Percentiles rank a stretch among this genome's conserved stretches.
These are phyloP conservation scores for Alternaria postmessia DNA, from an alignment of 2,329 filamentous ascomycete species.

Conservation along the genomic window DNA sequence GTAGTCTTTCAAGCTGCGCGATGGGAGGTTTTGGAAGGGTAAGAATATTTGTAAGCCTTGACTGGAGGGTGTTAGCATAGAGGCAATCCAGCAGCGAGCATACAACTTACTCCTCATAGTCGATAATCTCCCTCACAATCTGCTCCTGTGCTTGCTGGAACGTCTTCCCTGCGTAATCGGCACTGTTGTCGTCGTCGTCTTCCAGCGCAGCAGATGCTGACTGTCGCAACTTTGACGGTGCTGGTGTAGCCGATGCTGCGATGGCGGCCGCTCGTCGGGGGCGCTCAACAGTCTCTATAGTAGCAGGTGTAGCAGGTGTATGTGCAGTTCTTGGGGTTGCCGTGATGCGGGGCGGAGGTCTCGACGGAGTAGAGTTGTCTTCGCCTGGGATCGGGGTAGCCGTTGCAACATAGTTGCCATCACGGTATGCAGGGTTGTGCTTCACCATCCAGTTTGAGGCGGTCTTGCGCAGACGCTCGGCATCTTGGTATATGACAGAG, in stretches of 20 bases:
- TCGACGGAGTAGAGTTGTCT: conserved; percentile 45
- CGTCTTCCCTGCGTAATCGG: conserved; percentile 62
- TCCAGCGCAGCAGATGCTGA: conserved; percentile 36
- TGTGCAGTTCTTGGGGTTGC: conserved; percentile 34
- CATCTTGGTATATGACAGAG: conserved; percentile 79
- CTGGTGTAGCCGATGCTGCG: conserved; percentile 39
- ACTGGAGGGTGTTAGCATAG: conserved; percentile 25
- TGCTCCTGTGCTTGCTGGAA: conserved; percentile 90
- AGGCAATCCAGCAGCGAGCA: background rate
- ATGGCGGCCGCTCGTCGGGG: conserved; percentile 45
- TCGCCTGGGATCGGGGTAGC: conserved; percentile 76
- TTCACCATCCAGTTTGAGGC: conserved; percentile 88
- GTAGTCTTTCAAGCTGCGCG: conserved; percentile 81
- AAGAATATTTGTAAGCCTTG: conserved; percentile 73
- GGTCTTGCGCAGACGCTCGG: conserved; percentile 85
- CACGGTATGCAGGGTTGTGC: conserved; percentile 82
- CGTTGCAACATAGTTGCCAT: conserved; percentile 70
- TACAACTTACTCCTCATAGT: conserved; percentile 60
- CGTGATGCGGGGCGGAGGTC: conserved; percentile 37
- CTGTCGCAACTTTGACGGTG: conserved; percentile 43
- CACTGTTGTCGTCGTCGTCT: conserved; percentile 28
- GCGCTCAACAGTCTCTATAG: conserved; percentile 39
- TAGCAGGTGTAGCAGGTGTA: conserved; percentile 24
- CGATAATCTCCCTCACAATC: conserved; percentile 76
- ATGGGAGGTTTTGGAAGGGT: conserved; percentile 80